Base-by-base conservation (phyloP, 441 rosid genomes). In the Dalechampia spathulata region DNA sequence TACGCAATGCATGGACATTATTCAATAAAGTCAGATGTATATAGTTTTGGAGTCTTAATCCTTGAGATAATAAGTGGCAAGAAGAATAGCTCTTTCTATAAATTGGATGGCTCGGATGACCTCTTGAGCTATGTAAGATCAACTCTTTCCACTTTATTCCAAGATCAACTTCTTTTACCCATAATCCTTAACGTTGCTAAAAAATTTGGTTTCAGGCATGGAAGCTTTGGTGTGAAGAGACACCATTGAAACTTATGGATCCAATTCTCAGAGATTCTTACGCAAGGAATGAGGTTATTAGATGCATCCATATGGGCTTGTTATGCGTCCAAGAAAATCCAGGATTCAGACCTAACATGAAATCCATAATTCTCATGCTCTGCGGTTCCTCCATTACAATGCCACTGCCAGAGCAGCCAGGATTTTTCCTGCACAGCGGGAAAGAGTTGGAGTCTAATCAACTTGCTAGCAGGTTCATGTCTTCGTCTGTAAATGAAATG, bases 271-370 rank as follows among this genome's bases (percentile, higher is more conserved):
- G 25, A 28, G 63, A 70, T 42, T 52, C 77, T 4, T 65, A 62
- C 30, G 28, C 58, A 15, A 58, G 11, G 0, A 23, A 41, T 11
- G 72, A 80, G 52, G 66, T 69, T 0, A 12, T 59, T n/a, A 72
- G 68, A 49, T 75, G 85, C 65, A 66, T 72, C 8, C 78, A 77
- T 10, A 50, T 77, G 16, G 72, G 77, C 2, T 63, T 80, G 15
- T 23, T 77, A n/a, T 74, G 82, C 26, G 80, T 75, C 27, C 82
- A 75, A 48, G 73, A 80, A 52, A 73, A 80, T 66, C 75, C 77
- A 20, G 47, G 52, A 20, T 58, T 53, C 7, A 61, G 85, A 32
- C 77, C 77, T 0, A 61, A 77, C 26, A 75, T 80, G 83, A 59
- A 75, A 7, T 28, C 65, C 11, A 56, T 73, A 2, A 64, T 77